Conservation (phyloP, 1,284 basidiomycete genomes). For the Calocybe gambosa region DNA sequence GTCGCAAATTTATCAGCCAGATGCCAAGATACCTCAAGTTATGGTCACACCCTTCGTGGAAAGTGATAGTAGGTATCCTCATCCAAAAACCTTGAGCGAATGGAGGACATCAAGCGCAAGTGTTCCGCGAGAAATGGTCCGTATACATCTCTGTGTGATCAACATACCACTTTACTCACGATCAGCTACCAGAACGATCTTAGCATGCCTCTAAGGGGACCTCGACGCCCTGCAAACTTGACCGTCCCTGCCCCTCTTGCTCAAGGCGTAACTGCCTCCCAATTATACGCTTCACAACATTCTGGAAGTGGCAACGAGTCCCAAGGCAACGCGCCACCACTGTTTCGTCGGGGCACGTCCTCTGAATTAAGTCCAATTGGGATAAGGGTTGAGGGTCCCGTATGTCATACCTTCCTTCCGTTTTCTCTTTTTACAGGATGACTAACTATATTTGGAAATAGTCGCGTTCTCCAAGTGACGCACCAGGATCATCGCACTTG, state of each 20-base stretch:
- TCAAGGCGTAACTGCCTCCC: conserved; percentile 1
- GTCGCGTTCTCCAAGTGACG: conserved; percentile 22
- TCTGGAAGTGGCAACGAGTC: not conserved
- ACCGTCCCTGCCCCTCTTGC: conserved; percentile 19
- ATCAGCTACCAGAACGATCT: no score
- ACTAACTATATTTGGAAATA: not conserved
- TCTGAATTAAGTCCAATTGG: conserved; percentile 13
- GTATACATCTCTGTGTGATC: conserved; percentile 13
- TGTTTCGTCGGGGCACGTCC: conserved; percentile 4
- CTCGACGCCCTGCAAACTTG: conserved; percentile 16
- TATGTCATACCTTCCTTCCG: conserved; percentile 16
- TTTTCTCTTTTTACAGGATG: not conserved
- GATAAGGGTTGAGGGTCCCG: conserved; percentile 23
- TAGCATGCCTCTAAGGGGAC: conserved; percentile 7
- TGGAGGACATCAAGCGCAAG: conserved; percentile 17
- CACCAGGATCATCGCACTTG: conserved; percentile 8
- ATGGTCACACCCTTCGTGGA: not conserved
- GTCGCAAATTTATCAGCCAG: conserved; percentile 2
- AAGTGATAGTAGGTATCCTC: conserved; percentile 12
- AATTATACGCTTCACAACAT: conserved; percentile 5
- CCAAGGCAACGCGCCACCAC: conserved; percentile 1
- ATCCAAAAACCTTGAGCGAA: conserved; percentile 14
- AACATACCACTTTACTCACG: no score
- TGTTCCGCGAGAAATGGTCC: conserved; percentile 14
- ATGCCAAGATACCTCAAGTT: conserved; percentile 4